Percentiles rank a stretch among this genome's conserved stretches.
Conservation (phyloP, 2,329 filamentous ascomycete genomes). For the Diaporthe ampelina region DNA sequence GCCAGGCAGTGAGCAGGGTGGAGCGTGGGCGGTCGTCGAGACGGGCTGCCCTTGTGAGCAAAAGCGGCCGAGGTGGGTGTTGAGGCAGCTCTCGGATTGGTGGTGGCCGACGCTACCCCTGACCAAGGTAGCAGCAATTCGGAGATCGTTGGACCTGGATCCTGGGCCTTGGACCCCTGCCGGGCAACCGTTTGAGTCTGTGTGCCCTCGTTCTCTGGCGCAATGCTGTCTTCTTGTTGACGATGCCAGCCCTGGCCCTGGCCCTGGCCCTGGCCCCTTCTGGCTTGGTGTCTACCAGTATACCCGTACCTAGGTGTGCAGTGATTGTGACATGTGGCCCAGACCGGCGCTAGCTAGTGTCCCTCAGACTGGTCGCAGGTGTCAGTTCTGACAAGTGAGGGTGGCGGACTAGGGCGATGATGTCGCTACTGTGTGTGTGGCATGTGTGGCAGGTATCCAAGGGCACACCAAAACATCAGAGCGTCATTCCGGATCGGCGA, state of each 20-base stretch:
- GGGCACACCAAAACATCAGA: constrained; percentile 21
- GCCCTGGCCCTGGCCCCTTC: constrained; percentile 6
- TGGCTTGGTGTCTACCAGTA: neutral
- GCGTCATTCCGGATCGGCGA: neutral
- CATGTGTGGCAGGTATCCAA: constrained; percentile 7
- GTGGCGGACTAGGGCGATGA: neutral
- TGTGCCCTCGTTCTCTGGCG: constrained; percentile 24
- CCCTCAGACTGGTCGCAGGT: constrained; percentile 32
- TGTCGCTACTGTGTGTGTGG: neutral
- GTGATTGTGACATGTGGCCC: constrained; percentile 20
- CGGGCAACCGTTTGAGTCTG: constrained; percentile 37
- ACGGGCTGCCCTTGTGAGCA: constrained; percentile 31
- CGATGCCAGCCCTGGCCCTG: neutral
- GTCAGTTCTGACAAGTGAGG: constrained; percentile 24
- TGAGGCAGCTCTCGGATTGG: constrained; percentile 34
- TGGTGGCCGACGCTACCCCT: constrained; percentile 33
- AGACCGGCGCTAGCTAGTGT: constrained; percentile 30
- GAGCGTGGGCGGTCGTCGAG: constrained; percentile 28
- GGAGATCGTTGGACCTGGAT: constrained; percentile 35
- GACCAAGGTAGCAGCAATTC: constrained; percentile 34
- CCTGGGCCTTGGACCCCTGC: constrained; percentile 20
- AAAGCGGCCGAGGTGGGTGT: constrained; percentile 31
- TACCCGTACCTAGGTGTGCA: neutral
- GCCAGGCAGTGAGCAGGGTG: constrained; percentile 27
- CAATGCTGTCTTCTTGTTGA: constrained; percentile 4